Conservation (phyloP, 495 filamentous ascomycete genomes). For the Penicillium diatomitis region DNA sequence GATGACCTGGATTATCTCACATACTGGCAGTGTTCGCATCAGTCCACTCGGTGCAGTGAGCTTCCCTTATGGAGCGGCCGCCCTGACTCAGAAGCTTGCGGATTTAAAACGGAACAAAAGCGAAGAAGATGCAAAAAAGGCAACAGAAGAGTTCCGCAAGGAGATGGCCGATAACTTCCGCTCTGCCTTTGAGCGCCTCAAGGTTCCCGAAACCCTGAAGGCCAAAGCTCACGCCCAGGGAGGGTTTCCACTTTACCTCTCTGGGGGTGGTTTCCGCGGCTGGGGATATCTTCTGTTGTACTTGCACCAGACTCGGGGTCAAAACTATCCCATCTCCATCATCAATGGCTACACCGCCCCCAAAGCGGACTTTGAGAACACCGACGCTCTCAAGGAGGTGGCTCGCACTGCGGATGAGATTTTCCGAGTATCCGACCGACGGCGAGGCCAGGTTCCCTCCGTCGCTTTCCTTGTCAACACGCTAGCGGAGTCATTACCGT, state of each 20-base stretch:
- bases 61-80: constrained; percentile 83
- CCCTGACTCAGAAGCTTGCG: constrained; percentile 53
- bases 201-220: constrained; percentile 45
- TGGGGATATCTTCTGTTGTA: constrained; percentile 70
- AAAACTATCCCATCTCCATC: constrained; percentile 75
- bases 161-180: constrained; percentile 53
- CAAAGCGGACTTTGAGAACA: constrained; percentile 52
- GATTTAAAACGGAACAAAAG: constrained; percentile 30
- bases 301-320: constrained; percentile 53
- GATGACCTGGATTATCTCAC: constrained; percentile 70
- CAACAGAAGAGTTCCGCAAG: constrained; percentile 34
- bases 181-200: constrained; percentile 48
- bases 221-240: constrained; percentile 28
- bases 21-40: constrained; percentile 41
- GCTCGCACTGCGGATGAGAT: constrained; percentile 42
- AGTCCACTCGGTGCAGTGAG: constrained; percentile 38
- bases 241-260: constrained; percentile 68
- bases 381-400: constrained; percentile 45
- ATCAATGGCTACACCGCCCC: constrained; percentile 71
- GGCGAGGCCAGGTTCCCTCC: constrained; percentile 73
- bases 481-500: constrained; percentile 56
- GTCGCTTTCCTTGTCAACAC: constrained; percentile 70
- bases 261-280: constrained; percentile 83
- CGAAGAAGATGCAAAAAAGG: constrained; percentile 17
- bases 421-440: constrained; percentile 75